These are phyloP conservation scores for Dictyostelium purpureum DNA, from an alignment of 78 protist genomes.

Conservation along the genomic window DNA sequence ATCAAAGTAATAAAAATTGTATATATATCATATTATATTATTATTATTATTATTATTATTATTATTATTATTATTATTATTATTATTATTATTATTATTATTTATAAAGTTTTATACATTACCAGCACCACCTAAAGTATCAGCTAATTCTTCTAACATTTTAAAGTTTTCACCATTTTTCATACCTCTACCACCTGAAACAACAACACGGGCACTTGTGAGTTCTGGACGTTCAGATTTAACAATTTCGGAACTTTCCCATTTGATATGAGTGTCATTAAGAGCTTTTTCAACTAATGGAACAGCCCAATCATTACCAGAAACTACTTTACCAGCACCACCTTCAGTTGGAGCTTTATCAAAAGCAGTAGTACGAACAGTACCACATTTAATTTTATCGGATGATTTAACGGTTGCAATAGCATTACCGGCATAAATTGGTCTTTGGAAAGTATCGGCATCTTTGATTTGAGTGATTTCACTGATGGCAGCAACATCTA, in stretches of 20 bases:
- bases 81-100: neutral
- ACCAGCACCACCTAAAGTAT: conserved; percentile 90
- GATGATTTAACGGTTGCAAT: conserved; percentile 91
- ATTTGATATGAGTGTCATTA: conserved; percentile 31
- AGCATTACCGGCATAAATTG: conserved; percentile 98
- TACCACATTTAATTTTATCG: conserved; percentile 91
- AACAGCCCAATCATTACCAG: conserved; percentile 28
- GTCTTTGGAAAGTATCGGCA: conserved; percentile 94
- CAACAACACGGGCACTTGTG: conserved; percentile 88
- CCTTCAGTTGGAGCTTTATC: conserved; percentile 89
- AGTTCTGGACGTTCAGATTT: conserved; percentile 97
- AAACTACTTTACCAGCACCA: conserved; percentile 72
- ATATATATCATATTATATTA: neutral
- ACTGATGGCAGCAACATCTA: conserved; percentile 89
- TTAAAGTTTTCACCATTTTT: conserved; percentile 95
- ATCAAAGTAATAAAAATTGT: neutral
- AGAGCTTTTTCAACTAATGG: conserved; percentile 31
- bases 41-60: neutral
- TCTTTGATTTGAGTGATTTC: conserved; percentile 85
- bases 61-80: neutral
- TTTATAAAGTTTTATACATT: neutral
- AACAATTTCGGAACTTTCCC: conserved; percentile 62
- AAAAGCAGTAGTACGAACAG: conserved; percentile 96
- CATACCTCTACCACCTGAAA: conserved; percentile 98
- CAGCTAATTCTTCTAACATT: conserved; percentile 94